Evolutionary conservation across 495 filamentous ascomycete species (phyloP).

Genomic region (Chaetomium cochliodes): DNA sequence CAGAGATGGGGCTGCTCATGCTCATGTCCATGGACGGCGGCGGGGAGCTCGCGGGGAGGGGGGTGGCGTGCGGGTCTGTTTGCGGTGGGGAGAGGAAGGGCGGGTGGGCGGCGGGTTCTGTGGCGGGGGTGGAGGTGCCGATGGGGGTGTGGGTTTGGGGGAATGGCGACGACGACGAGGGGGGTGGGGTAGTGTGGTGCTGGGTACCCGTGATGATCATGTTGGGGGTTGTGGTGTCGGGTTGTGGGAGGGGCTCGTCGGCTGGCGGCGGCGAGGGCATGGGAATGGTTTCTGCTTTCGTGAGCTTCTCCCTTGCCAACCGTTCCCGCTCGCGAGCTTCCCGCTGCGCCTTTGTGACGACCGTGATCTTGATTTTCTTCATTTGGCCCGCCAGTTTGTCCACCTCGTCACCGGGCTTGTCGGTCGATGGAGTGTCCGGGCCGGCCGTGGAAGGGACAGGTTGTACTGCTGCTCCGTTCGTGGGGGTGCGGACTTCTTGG

Average conservation of each 20-base stretch:
- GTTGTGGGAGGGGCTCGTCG: constrained; percentile 9
- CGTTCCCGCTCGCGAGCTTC: constrained; percentile 50
- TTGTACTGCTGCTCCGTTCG: constrained; percentile 9
- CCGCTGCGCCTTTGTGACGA: constrained; percentile 69
- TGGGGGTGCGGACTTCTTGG: constrained; percentile 45
- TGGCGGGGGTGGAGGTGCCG: constrained; percentile 16
- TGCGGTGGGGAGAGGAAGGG: neutral
- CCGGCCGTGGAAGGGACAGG: constrained; percentile 15
- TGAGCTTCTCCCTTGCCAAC: constrained; percentile 32
- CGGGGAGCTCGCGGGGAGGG: constrained; percentile 25
- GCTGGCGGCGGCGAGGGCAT: constrained; percentile 18
- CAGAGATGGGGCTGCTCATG: constrained; percentile 16
- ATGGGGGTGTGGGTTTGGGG: constrained; percentile 4
- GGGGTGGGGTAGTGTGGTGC: constrained; percentile 12
- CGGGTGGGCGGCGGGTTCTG: neutral
- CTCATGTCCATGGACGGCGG: constrained; percentile 15
- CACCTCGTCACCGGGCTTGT: constrained; percentile 43
- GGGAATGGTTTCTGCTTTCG: constrained; percentile 27
- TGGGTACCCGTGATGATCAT: constrained; percentile 2
- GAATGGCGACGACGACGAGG: neutral
- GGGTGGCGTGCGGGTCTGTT: constrained; percentile 15
- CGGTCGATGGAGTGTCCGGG: constrained; percentile 3
- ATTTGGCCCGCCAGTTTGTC: constrained; percentile 66
- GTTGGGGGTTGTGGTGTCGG: constrained; percentile 10
- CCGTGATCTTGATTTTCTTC: constrained; percentile 72